phyloP scores from a whole-genome alignment of 495 filamentous ascomycete species.

The Staphylotrichum longicolle region DNA sequence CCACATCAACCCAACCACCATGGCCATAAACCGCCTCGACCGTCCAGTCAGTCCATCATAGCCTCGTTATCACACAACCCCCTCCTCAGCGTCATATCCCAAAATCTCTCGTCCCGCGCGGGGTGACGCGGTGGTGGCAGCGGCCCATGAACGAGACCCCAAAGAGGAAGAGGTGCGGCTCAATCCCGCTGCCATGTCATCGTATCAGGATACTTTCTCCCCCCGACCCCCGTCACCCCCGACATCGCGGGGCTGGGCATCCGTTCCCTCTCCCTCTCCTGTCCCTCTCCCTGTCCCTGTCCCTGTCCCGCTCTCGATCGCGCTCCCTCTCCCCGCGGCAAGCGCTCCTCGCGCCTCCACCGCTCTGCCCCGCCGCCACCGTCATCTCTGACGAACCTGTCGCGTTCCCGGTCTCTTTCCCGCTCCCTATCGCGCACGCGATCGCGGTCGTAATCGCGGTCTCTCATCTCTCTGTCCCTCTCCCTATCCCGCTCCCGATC shows the following conservation, averaged over 20 bases:
- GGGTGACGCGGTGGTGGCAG: too few relatives aligned
- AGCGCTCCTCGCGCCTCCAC: slow-evolving; percentile 6
- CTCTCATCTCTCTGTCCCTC: background rate
- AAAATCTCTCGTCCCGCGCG: too few relatives aligned
- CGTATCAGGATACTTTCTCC: slow-evolving; percentile 37
- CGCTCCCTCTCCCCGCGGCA: slow-evolving; percentile 26
- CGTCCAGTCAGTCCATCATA: too few relatives aligned
- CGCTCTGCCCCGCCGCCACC: background rate
- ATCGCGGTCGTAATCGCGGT: background rate
- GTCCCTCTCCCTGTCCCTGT: slow-evolving; percentile 11
- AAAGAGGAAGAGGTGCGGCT: background rate
- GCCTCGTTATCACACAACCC: too few relatives aligned
- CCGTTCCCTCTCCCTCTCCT: slow-evolving; percentile 18
- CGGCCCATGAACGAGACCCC: too few relatives aligned
- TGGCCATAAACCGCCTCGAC: too few relatives aligned
- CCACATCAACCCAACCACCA: too few relatives aligned
- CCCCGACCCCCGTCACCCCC: slow-evolving; percentile 37
- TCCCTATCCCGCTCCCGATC: slow-evolving; percentile 26
- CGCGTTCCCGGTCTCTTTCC: slow-evolving; percentile 23
- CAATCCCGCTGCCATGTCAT: slow-evolving; percentile 13
- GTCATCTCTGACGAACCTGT: slow-evolving; percentile 12
- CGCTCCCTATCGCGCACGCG: slow-evolving; percentile 24
- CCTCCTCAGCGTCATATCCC: too few relatives aligned
- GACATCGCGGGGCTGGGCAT: slow-evolving; percentile 31
- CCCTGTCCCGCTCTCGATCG: slow-evolving; percentile 23